Base-by-base conservation (phyloP, 2,329 filamentous ascomycete species). In the Lecanicillium sp. region DNA sequence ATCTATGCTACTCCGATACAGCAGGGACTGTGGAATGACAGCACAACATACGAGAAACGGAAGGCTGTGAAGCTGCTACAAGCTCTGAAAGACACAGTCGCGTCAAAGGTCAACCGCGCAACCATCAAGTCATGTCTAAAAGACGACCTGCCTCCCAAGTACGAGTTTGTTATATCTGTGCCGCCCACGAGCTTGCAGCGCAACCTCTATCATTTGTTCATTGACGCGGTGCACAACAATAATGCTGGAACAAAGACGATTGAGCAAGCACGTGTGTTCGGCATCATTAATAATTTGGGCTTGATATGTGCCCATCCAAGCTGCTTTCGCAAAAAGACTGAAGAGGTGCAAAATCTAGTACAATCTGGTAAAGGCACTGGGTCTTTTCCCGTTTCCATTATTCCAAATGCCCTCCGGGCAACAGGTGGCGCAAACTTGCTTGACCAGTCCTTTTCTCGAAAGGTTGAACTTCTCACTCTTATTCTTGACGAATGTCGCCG, bases 121-220 rank as follows among this genome's bases (percentile, higher is more conserved):
- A 87, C 84, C 36, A 81, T 87, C 44, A 57, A 61, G 13, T 71
- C 72, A 3, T 77, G 72, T 5, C 65, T 94, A 31, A 72, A 73
- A 44, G 66, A 78, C 11, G 76, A 80, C 29, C 65, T 95, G 31
- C 85, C 84, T 3, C 64, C 68, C 0, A 96, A 95, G 56, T 74
- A 72, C 7, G 89, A 96, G 53, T 95, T 90, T 52, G 74, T 94
- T 20, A 72, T 96, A 38, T 84, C 72, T 3, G 66, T 95, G 5
- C 76, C 81, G 6, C 64, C 92, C 10, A 86, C 84, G 0, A 50
- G 63, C 0, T 34, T 84, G 2, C 89, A 96, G 57, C 61, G 58
- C 31, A 50, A 64, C 3, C 69, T 80, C 0, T 95, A 95, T 56
- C 47, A 61, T 25, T 44, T 54, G 5, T 76, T 69, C 46, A 52